phyloP scores from a whole-genome alignment of 2,329 filamentous ascomycete species.

The Aureobasidium leucospermi region DNA sequence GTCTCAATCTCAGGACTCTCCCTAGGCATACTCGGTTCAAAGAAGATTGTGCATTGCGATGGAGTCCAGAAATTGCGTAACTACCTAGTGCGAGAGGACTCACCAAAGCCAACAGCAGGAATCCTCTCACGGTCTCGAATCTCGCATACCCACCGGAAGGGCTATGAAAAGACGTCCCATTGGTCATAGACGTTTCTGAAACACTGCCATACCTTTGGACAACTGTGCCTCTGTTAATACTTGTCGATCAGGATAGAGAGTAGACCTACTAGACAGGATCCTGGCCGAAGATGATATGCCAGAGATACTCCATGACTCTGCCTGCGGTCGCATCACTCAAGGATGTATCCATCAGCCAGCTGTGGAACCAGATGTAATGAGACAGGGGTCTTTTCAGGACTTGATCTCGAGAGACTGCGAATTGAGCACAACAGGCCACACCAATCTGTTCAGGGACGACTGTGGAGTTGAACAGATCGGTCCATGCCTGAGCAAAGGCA shows the following conservation, averaged over 20 bases:
- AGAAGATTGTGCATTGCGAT: too few species aligned
- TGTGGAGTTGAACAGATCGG: conserved; percentile 39
- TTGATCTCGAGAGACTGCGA: conserved; percentile 44
- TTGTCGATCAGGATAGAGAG: too few species aligned
- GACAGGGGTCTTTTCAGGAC: conserved; percentile 38
- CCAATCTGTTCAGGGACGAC: conserved; percentile 39
- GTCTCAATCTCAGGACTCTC: too few species aligned
- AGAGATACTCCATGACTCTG: conserved; percentile 15
- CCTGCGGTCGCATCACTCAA: conserved; percentile 8
- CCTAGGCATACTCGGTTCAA: too few species aligned
- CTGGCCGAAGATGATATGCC: conserved; percentile 16
- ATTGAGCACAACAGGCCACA: conserved; percentile 49
- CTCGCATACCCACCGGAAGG: neutral
- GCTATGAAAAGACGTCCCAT: neutral
- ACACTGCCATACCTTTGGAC: neutral
- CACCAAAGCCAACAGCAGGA: neutral
- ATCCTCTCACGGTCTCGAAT: neutral
- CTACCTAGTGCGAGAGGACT: too few species aligned
- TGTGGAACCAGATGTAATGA: conserved; percentile 40
- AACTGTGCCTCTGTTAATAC: neutral
- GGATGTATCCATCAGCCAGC: conserved; percentile 11
- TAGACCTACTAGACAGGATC: neutral
- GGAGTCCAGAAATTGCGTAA: too few species aligned
- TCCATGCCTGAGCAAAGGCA: conserved; percentile 43
- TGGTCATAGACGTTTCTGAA: conserved; percentile 5